These are phyloP conservation scores for Zygoascus bituminiphila DNA, from an alignment of 805 yeast genomes.

Conservation along the genomic window DNA sequence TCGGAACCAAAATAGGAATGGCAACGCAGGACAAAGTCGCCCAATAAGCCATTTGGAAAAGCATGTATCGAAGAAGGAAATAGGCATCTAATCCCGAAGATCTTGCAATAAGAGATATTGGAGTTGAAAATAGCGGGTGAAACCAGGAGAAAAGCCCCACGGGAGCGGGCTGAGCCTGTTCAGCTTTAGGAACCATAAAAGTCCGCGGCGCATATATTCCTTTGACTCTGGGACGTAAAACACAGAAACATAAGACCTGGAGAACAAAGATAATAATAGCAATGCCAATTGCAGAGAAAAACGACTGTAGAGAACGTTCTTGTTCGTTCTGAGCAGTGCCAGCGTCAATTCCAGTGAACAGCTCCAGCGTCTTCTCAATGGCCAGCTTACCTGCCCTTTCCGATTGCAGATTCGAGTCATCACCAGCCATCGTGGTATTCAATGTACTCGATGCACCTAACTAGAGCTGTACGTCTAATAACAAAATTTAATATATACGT, in stretches of 20 bases:
- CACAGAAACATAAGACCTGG: conserved; percentile 37
- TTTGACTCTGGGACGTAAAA: conserved; percentile 29
- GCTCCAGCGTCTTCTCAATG: neutral
- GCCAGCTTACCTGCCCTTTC: neutral
- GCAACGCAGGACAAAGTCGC: conserved; percentile 44
- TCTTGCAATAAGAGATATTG: conserved; percentile 37
- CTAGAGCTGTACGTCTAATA: neutral
- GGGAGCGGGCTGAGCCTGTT: conserved; percentile 25
- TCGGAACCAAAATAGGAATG: conserved; percentile 54
- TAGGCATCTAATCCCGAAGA: conserved; percentile 64
- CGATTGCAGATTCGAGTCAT: neutral
- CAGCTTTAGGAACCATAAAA: conserved; percentile 30
- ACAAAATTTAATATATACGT: neutral
- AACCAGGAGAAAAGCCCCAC: conserved; percentile 52
- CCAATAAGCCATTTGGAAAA: conserved; percentile 44
- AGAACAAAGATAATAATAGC: conserved; percentile 45
- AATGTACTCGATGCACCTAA: neutral
- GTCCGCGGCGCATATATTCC: conserved; percentile 50
- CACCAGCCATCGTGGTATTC: neutral
- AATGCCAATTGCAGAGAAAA: conserved; percentile 47
- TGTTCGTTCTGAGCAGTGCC: conserved; percentile 10
- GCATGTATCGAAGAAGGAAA: conserved; percentile 57
- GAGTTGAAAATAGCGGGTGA: conserved; percentile 33
- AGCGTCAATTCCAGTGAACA: conserved; percentile 1
- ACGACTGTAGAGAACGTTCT: conserved; percentile 38